A percentile compares a stretch with the other conserved stretches of the same genome.
phyloP scores from a whole-genome alignment of 73 alveolate genomes.

The Paramecium pentaurelia region DNA sequence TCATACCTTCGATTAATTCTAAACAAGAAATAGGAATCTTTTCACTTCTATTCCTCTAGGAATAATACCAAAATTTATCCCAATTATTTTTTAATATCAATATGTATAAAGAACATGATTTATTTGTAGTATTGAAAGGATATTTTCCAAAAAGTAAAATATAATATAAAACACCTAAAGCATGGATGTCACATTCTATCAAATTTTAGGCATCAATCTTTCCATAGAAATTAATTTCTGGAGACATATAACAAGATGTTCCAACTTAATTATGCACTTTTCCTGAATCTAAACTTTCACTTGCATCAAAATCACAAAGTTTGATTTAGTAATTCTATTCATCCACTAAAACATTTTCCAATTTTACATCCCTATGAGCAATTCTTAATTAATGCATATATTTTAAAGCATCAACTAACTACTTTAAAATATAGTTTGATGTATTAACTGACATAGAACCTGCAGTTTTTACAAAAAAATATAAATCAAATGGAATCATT shows the following conservation, averaged over 20 bases:
- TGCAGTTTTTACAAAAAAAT: neutral
- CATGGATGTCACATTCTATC: neutral
- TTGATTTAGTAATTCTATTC: neutral
- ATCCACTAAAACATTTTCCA: slow-evolving; percentile 54
- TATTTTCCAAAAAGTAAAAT: neutral
- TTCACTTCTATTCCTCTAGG: neutral
- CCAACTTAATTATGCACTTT: neutral
- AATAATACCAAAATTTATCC: neutral
- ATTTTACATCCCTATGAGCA: slow-evolving; percentile 60
- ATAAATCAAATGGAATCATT: neutral
- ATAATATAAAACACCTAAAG: neutral
- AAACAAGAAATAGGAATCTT: neutral
- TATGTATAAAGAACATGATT: neutral
- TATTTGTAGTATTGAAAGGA: neutral
- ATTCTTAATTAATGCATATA: neutral
- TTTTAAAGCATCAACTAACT: neutral
- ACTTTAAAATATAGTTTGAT: neutral
- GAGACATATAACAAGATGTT: neutral
- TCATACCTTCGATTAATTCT: neutral
- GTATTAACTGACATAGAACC: neutral
- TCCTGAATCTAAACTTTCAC: neutral
- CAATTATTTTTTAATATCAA: neutral
- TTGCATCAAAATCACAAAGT: neutral
- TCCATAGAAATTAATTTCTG: neutral
- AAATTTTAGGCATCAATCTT: neutral